phyloP scores from a whole-genome alignment of 192 early-diverging fungal species.

The Powellomyces hirtus region DNA sequence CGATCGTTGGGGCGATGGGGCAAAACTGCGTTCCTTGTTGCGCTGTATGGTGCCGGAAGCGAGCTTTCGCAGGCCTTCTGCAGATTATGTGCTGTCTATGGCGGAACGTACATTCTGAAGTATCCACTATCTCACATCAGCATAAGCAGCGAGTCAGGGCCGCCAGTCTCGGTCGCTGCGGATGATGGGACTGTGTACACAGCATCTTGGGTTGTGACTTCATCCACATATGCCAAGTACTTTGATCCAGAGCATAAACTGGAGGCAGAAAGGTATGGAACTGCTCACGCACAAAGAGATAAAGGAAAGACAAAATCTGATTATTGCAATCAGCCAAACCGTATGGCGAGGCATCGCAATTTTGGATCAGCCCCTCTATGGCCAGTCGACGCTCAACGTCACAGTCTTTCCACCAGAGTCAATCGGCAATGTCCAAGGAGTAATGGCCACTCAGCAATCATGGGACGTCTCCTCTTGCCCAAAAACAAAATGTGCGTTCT shows the following conservation, averaged over 20 bases:
- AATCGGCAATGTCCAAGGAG: conserved; percentile 10
- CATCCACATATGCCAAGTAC: conserved; percentile 1
- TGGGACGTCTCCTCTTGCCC: conserved; percentile 25
- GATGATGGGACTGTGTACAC: conserved; percentile 14
- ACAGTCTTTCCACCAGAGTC: conserved; percentile 22
- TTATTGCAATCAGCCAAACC: background rate
- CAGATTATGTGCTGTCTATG: conserved; percentile 84
- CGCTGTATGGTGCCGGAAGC: conserved; percentile 84
- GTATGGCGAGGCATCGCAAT: conserved; percentile 7
- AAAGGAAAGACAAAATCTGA: background rate
- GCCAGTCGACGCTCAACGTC: conserved; percentile 1
- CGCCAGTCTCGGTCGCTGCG: conserved; percentile 1
- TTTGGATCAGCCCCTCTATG: background rate
- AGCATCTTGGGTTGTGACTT: conserved; percentile 8
- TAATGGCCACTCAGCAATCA: background rate
- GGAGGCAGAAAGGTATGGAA: background rate
- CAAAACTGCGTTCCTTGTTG: conserved; percentile 73
- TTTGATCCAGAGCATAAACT: background rate
- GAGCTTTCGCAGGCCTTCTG: conserved; percentile 91
- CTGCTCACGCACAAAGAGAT: background rate
- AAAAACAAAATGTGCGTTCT: conserved; percentile 11
- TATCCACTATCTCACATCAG: conserved; percentile 40
- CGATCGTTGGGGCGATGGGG: conserved; percentile 84
- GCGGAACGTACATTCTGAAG: conserved; percentile 83
- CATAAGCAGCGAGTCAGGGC: background rate